Percentiles rank a stretch among this genome's conserved stretches.
Conservation (phyloP, 176 grass and related monocot genomes). For the Avena eriantha region DNA sequence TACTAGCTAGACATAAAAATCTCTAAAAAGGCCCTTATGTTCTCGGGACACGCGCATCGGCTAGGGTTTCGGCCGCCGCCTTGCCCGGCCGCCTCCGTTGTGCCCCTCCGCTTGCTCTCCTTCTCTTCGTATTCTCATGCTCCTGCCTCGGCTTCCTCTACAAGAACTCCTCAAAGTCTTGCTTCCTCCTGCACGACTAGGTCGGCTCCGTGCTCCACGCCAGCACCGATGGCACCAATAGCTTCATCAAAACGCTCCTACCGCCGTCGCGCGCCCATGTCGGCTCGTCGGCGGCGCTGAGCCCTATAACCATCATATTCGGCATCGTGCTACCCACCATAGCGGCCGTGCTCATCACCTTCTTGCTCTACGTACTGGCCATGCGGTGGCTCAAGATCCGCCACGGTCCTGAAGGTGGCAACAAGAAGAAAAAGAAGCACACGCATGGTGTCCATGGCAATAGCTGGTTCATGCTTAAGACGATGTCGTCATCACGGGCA, state of each 20-base stretch:
- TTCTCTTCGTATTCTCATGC: no score
- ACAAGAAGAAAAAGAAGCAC: slow-evolving; percentile 21
- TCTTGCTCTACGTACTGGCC: slow-evolving; percentile 43
- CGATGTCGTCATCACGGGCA: slow-evolving; percentile 1
- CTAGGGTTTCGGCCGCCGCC: no score
- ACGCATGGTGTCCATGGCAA: background rate
- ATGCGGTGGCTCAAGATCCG: slow-evolving; percentile 40
- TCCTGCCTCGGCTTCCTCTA: slow-evolving; percentile 85
- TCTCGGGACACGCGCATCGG: no score
- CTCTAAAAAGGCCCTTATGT: no score
- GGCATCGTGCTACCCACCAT: slow-evolving; percentile 57
- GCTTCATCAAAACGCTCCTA: slow-evolving; percentile 66
- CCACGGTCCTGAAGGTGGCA: background rate
- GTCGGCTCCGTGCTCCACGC: slow-evolving; percentile 59
- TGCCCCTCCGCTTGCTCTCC: no score
- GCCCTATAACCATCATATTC: slow-evolving; percentile 51
- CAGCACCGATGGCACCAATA: slow-evolving; percentile 8
- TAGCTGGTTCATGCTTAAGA: slow-evolving; percentile 48
- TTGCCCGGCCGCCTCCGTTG: no score
- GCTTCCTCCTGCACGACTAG: slow-evolving; percentile 53
- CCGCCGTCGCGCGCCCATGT: background rate
- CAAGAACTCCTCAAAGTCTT: slow-evolving; percentile 59
- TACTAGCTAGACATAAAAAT: no score
- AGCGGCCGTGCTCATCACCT: slow-evolving; percentile 42
- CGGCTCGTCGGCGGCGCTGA: slow-evolving; percentile 22